Conservation (phyloP, 768 basidiomycete genomes). For the Lactarius evosmus region DNA sequence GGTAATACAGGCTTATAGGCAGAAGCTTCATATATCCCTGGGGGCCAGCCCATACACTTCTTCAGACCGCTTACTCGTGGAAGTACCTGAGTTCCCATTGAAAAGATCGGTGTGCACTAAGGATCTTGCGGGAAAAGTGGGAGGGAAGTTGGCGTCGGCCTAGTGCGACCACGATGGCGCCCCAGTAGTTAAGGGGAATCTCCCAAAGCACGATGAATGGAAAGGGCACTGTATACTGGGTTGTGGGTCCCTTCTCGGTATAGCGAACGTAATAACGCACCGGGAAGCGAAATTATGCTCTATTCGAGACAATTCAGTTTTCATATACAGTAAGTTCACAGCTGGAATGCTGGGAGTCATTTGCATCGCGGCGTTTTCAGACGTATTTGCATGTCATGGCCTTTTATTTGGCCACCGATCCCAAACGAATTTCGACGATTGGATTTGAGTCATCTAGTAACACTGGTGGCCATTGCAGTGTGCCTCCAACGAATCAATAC, state of each 20-base stretch:
- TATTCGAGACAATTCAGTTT: too few species aligned
- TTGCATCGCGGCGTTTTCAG: too few species aligned
- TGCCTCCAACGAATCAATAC: too few species aligned
- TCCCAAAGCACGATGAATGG: not conserved
- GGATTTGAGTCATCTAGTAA: too few species aligned
- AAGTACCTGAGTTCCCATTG: not conserved
- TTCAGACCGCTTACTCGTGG: not conserved
- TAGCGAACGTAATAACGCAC: not conserved
- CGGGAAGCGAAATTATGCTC: not conserved
- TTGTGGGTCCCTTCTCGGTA: too few species aligned
- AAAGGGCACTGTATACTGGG: not conserved
- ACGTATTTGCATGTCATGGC: too few species aligned
- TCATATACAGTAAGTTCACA: too few species aligned
- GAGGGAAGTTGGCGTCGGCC: not conserved
- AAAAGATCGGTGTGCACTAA: not conserved
- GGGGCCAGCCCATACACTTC: conserved; percentile 3
- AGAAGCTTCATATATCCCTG: not conserved
- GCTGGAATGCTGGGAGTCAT: too few species aligned
- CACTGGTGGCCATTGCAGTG: too few species aligned
- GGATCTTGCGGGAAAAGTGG: not conserved
- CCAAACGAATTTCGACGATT: too few species aligned
- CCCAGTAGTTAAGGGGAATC: not conserved
- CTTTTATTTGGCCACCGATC: too few species aligned
- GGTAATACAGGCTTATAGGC: not conserved
- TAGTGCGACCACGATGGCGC: not conserved